Percentiles rank a stretch among this genome's conserved stretches.
These are phyloP conservation scores for Rosa lucieae DNA, from an alignment of 306 rosid species.

Conservation along the genomic window DNA sequence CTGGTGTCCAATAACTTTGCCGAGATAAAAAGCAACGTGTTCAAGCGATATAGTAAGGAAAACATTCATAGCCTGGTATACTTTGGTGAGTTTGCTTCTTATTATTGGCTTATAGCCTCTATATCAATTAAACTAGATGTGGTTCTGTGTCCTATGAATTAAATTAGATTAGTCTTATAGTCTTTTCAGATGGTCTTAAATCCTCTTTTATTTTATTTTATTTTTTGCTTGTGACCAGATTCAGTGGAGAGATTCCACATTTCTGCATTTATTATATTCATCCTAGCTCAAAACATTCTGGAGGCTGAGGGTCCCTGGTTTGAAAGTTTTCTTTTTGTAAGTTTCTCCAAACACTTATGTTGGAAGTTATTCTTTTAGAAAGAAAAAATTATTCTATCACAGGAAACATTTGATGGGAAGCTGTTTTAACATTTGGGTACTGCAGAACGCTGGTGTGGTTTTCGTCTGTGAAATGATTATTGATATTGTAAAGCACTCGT, in stretches of 20 bases:
- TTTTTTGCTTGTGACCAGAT: slow-evolving; percentile 57
- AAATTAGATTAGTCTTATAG: slow-evolving; percentile 2
- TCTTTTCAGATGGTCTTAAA: slow-evolving; percentile 19
- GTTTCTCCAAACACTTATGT: slow-evolving; percentile 31
- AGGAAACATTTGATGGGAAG: neutral
- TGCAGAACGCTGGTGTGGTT: slow-evolving; percentile 80
- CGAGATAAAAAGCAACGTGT: slow-evolving; percentile 94
- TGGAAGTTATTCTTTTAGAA: neutral
- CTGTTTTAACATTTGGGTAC: slow-evolving; percentile 29
- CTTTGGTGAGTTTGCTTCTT: slow-evolving; percentile 64
- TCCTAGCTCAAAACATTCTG: slow-evolving; percentile 96
- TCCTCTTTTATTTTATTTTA: neutral
- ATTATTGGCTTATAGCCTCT: neutral
- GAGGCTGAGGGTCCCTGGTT: slow-evolving; percentile 99
- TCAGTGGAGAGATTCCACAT: slow-evolving; percentile 97
- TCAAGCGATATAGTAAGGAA: slow-evolving; percentile 86
- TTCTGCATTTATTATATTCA: slow-evolving; percentile 83
- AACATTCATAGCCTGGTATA: slow-evolving; percentile 91
- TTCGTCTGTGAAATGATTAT: slow-evolving; percentile 80
- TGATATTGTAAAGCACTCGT: slow-evolving; percentile 93
- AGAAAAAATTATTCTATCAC: slow-evolving; percentile 24
- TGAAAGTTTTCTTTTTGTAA: slow-evolving; percentile 73
- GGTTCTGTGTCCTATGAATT: neutral
- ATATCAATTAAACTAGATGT: neutral
- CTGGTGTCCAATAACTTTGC: slow-evolving; percentile 97